A percentile compares a stretch with the other conserved stretches of the same genome.
These are phyloP conservation scores for Blastobotrys chiropterorum DNA, from an alignment of 805 yeast species.

Conservation along the genomic window DNA sequence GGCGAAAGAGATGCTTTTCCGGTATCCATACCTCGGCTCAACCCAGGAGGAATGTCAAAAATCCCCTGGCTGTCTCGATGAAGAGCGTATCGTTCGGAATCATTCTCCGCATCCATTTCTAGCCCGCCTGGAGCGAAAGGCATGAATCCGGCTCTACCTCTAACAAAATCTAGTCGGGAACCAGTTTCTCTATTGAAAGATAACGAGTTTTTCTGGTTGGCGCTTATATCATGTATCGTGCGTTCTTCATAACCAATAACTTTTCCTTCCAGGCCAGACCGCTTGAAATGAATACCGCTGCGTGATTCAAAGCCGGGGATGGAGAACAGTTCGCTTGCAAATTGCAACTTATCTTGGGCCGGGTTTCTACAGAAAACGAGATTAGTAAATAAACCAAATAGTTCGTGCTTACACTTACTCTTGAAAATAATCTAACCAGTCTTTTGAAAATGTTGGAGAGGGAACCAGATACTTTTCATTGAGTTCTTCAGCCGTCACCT, in stretches of 20 bases:
- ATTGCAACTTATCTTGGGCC: slow-evolving; percentile 27
- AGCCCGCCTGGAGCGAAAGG: slow-evolving; percentile 94
- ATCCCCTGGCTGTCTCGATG: slow-evolving; percentile 72
- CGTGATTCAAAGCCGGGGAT: slow-evolving; percentile 59
- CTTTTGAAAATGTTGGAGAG: slow-evolving; percentile 56
- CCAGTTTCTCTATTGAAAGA: slow-evolving; percentile 65
- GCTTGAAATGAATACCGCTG: slow-evolving; percentile 57
- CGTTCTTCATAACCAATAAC: slow-evolving; percentile 56
- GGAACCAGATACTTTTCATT: slow-evolving; percentile 53
- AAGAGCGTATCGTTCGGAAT: slow-evolving; percentile 28
- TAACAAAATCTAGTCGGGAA: slow-evolving; percentile 52
- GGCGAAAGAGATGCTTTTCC: slow-evolving; percentile 39
- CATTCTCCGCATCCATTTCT: slow-evolving; percentile 21
- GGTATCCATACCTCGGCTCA: slow-evolving; percentile 59
- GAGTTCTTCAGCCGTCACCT: slow-evolving; percentile 13
- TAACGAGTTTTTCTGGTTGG: slow-evolving; percentile 52
- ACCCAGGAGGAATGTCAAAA: slow-evolving; percentile 77
- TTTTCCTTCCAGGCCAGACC: slow-evolving; percentile 70
- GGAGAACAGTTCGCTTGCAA: slow-evolving; percentile 45
- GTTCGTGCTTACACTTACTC: slow-evolving; percentile 26
- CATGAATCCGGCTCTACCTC: slow-evolving; percentile 65
- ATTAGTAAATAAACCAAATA: background rate
- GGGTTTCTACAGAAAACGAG: slow-evolving; percentile 14
- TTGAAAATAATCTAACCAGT: slow-evolving; percentile 64
- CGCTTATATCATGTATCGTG: background rate